Evolutionary conservation across 2,329 filamentous ascomycete genomes (phyloP), one percentile per base, ranked within the genome.

Genomic region (Chaetoscypha palmicola): DNA sequence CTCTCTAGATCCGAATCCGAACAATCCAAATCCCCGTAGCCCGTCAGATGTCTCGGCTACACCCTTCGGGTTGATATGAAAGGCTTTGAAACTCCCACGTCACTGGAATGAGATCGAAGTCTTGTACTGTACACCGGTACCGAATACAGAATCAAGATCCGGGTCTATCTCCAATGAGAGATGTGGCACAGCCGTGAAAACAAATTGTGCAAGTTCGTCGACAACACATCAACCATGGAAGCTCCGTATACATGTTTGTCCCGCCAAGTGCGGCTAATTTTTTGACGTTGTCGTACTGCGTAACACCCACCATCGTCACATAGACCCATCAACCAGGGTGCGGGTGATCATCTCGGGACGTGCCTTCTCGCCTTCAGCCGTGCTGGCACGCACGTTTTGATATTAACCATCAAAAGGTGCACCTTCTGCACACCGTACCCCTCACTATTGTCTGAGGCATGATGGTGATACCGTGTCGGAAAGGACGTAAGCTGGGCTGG

Each of bases 321-420:
- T 30, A 42, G 36, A 45, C 43, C 52, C 53, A 41, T 46, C 32
- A 50, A 50, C 52, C 49, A 51, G 53, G 54, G 46, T 54, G 42
- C 37, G 51, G 52, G 44, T 47, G 52, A 55, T 55, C 52, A 41
- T 48, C 47, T 53, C 53, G 52, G 54, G 49, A 52, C 50, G 55
- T 52, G 43, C 48, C 52, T 40, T 49, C 46, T 45, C 44, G 31
- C 44, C 43, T 48, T 46, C 39, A 42, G 37, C 48, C 49, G 51
- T 43, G 33, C 37, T 53, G 47, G 43, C 36, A 50, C 41, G 42
- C 47, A 50, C 38, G 35, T 31, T 37, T 37, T 45, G 30, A 45
- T 43, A 47, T 51, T 47, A 49, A 38, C 48, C 48, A 45, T 24
- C 22, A 21, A 42, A 37, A 24, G 34, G 23, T 38, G 31, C 32